Evolutionary conservation across 805 yeast genomes (phyloP).

Genomic region (Zygotorulaspora danielsina): DNA sequence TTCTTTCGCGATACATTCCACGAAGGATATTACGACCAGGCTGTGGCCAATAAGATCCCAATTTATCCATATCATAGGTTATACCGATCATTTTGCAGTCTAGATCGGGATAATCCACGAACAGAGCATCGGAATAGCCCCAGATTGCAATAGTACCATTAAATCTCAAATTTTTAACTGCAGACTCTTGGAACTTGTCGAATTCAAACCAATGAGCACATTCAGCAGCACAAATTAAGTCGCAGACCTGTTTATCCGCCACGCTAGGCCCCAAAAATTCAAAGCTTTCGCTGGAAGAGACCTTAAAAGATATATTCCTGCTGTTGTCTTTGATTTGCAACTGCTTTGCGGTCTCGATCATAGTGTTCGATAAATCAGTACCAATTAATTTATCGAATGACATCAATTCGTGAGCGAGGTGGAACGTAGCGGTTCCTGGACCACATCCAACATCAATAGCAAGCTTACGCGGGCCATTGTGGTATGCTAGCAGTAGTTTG

Average conservation of each 20-base stretch:
- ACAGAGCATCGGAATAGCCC: slow-evolving; percentile 73
- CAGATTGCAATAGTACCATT: slow-evolving; percentile 71
- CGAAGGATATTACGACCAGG: slow-evolving; percentile 67
- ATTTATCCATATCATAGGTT: slow-evolving; percentile 44
- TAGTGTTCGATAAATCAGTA: slow-evolving; percentile 53
- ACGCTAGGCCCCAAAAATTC: slow-evolving; percentile 13
- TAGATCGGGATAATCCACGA: slow-evolving; percentile 49
- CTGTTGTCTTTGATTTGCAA: slow-evolving; percentile 10
- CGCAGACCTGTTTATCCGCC: slow-evolving; percentile 35
- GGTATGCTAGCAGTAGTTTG: slow-evolving; percentile 40
- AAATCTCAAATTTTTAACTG: slow-evolving; percentile 47
- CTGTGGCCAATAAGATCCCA: slow-evolving; percentile 72
- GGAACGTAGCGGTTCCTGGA: slow-evolving; percentile 66
- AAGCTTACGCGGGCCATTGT: slow-evolving; percentile 36
- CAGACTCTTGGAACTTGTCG: slow-evolving; percentile 46
- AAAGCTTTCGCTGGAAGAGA: slow-evolving; percentile 32
- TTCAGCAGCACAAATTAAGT: slow-evolving; percentile 74
- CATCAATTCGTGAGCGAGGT: slow-evolving; percentile 24
- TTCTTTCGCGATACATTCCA: slow-evolving; percentile 32
- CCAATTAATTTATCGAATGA: slow-evolving; percentile 53
- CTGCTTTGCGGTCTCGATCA: slow-evolving; percentile 48
- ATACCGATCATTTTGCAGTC: slow-evolving; percentile 51
- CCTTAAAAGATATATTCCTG: slow-evolving; percentile 21
- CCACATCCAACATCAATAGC: slow-evolving; percentile 78
- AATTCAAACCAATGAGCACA: slow-evolving; percentile 83